These are phyloP conservation scores for Platanthera zijinensis DNA, from an alignment of 106 monocot species.

Conservation along the genomic window DNA sequence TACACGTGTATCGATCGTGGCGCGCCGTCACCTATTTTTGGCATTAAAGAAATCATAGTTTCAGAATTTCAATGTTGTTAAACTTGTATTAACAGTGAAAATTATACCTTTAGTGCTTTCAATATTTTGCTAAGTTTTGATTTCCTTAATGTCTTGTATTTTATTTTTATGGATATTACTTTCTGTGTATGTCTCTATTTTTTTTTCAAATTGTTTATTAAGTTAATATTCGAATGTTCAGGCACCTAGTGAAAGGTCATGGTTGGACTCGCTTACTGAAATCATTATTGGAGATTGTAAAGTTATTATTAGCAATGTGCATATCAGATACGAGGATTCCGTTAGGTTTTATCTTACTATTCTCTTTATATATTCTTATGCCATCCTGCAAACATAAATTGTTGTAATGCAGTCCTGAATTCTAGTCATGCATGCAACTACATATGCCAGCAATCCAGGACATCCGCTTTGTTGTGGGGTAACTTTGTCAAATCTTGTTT, in stretches of 20 bases:
- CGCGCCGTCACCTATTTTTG: no score
- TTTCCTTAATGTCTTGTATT: background rate
- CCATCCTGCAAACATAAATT: background rate
- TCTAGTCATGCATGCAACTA: background rate
- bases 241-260: conserved; percentile 66
- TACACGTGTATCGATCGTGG: no score
- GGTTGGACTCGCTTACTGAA: conserved; percentile 68
- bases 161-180: background rate
- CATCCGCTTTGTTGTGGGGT: conserved; percentile 14
- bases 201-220: background rate
- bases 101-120: background rate
- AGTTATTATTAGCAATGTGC: no score
- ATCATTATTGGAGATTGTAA: conserved; percentile 93
- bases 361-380: background rate
- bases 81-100: background rate
- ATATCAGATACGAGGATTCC: conserved; percentile 34
- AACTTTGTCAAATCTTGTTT: conserved; percentile 89
- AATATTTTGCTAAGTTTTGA: background rate
- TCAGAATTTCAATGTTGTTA: background rate
- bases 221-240: conserved; percentile 16
- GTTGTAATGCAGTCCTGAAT: background rate
- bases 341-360: conserved; percentile 42
- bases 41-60: no score
- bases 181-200: background rate
- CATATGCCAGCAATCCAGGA: conserved; percentile 64